phyloP scores from a whole-genome alignment of 2,329 filamentous ascomycete species.

The Claviceps sp. region DNA sequence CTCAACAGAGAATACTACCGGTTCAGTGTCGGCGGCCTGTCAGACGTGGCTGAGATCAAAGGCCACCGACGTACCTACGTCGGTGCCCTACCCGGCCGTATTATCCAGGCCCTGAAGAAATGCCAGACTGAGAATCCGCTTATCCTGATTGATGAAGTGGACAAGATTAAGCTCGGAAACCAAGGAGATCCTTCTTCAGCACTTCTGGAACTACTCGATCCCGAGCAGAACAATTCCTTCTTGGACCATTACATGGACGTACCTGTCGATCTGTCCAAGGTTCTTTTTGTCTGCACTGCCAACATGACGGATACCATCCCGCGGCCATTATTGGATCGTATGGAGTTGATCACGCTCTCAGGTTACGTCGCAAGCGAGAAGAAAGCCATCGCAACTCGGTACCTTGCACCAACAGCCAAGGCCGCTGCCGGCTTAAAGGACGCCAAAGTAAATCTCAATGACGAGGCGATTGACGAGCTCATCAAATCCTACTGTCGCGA shows the following conservation, averaged over 20 bases:
- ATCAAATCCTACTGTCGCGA: conserved; percentile 99
- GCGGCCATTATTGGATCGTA: conserved; percentile 80
- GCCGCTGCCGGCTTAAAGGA: conserved; percentile 82
- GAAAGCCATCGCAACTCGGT: conserved; percentile 92
- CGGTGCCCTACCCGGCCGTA: conserved; percentile 84
- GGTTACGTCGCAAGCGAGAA: conserved; percentile 98
- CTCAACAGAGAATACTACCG: conserved; percentile 95
- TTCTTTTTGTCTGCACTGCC: conserved; percentile 95
- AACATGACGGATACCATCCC: conserved; percentile 99
- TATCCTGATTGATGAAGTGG: conserved; percentile 91
- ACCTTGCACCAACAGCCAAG: conserved; percentile 87
- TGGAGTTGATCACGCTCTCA: conserved; percentile 94
- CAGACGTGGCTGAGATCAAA: conserved; percentile 97
- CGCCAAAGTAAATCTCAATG: conserved; percentile 75
- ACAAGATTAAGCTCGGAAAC: conserved; percentile 94
- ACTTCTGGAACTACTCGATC: conserved; percentile 82
- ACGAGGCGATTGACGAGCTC: conserved; percentile 83
- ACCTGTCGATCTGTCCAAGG: conserved; percentile 91
- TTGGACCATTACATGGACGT: conserved; percentile 98
- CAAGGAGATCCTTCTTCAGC: conserved; percentile 94
- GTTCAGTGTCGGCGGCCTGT: conserved; percentile 93
- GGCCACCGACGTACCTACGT: conserved; percentile 94
- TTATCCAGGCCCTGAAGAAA: conserved; percentile 97
- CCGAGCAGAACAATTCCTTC: conserved; percentile 95
- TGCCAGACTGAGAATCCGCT: conserved; percentile 97